Percentiles rank a stretch among this genome's conserved stretches.
phyloP scores from a whole-genome alignment of 116 monocot species.

The Phalaenopsis hybrid region DNA sequence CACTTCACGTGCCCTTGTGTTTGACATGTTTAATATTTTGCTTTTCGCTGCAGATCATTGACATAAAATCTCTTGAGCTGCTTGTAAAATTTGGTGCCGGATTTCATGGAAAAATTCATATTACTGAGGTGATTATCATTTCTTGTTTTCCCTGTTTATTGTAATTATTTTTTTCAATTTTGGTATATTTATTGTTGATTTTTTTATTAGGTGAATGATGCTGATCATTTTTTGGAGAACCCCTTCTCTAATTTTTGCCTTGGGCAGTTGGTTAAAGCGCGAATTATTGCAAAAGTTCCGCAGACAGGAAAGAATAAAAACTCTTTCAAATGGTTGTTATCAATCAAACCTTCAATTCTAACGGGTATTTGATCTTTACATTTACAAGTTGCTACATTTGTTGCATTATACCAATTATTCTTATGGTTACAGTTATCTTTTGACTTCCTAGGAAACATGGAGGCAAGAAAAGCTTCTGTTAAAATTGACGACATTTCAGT shows the following conservation, averaged over 20 bases:
- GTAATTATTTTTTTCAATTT: neutral
- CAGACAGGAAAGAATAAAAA: conserved; percentile 35
- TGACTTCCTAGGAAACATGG: conserved; percentile 25
- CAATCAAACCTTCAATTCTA: conserved; percentile 48
- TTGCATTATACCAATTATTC: neutral
- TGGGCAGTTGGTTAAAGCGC: conserved; percentile 60
- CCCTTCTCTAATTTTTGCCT: conserved; percentile 52
- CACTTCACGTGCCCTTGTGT: too few species aligned
- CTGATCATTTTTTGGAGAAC: conserved; percentile 26
- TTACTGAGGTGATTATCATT: conserved; percentile 57
- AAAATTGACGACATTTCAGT: conserved; percentile 34
- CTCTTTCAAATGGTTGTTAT: conserved; percentile 53
- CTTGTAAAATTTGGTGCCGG: conserved; percentile 58
- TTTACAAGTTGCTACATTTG: neutral
- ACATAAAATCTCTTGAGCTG: conserved; percentile 62
- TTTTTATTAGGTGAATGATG: conserved; percentile 46
- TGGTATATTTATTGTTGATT: neutral
- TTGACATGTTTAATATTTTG: neutral
- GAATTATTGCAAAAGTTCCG: conserved; percentile 42
- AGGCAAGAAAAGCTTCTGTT: conserved; percentile 3
- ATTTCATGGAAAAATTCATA: conserved; percentile 68
- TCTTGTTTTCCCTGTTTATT: neutral
- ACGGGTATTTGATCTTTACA: conserved; percentile 19
- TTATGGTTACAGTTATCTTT: neutral
- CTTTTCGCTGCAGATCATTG: conserved; percentile 40